These are phyloP conservation scores for Chalciporus chontae DNA, from an alignment of 768 basidiomycete species.

Conservation along the genomic window DNA sequence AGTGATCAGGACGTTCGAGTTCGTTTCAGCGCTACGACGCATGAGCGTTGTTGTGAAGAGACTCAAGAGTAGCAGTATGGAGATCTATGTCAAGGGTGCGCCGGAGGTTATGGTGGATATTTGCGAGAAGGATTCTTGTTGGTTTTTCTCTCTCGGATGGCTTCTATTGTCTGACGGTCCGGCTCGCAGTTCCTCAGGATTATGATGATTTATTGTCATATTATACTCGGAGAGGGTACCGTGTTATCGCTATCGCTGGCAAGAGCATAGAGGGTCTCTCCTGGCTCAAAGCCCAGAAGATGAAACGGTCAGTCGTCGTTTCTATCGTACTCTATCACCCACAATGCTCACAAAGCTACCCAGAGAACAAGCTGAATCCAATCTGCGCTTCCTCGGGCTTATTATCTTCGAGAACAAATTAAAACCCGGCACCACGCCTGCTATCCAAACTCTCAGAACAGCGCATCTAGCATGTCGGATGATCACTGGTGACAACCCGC, in stretches of 20 bases:
- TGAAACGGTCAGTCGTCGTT: constrained; percentile 69
- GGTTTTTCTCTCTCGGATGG: constrained; percentile 30
- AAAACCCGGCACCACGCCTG: constrained; percentile 87
- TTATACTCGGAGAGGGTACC: constrained; percentile 94
- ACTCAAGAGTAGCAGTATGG: constrained; percentile 92
- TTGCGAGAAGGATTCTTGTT: constrained; percentile 89
- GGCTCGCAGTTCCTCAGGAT: constrained; percentile 78
- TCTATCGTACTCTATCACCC: neutral
- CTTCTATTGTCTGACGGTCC: constrained; percentile 12
- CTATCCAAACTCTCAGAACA: constrained; percentile 80
- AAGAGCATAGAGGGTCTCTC: constrained; percentile 91
- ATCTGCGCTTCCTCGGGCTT: constrained; percentile 86
- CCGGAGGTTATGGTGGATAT: constrained; percentile 98
- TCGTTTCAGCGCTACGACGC: constrained; percentile 85
- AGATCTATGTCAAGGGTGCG: constrained; percentile 98
- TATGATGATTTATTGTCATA: constrained; percentile 96
- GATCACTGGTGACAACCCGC: constrained; percentile 97
- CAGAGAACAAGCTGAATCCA: constrained; percentile 93
- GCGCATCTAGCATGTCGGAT: constrained; percentile 94
- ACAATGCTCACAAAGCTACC: constrained; percentile 1
- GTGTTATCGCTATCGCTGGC: constrained; percentile 97
- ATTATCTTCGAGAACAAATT: constrained; percentile 98
- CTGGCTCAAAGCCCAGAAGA: constrained; percentile 95
- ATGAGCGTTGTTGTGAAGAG: constrained; percentile 99
- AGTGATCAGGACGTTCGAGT: constrained; percentile 94